Conservation (phyloP, 352 stramenopile species). For the Globisporangium spinosum region DNA sequence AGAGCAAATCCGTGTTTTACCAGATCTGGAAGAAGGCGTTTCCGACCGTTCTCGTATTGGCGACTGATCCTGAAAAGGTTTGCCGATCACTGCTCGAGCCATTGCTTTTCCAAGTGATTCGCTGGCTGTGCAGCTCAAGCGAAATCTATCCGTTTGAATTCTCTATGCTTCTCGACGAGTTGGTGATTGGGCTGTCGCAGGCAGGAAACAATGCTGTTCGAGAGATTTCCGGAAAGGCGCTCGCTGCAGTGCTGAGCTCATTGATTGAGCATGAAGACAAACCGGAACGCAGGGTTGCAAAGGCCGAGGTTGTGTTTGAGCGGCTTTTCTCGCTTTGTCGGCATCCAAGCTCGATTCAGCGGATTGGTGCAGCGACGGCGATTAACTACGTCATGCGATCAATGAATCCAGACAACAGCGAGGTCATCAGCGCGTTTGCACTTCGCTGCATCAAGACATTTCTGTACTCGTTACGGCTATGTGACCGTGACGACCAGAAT, state of each 20-base stretch:
- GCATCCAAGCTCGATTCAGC: slow-evolving; percentile 52
- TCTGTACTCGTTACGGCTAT: slow-evolving; percentile 57
- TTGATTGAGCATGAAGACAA: slow-evolving; percentile 33
- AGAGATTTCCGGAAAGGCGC: slow-evolving; percentile 56
- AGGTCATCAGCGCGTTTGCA: slow-evolving; percentile 50
- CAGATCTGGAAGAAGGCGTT: slow-evolving; percentile 53
- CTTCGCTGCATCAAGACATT: slow-evolving; percentile 68
- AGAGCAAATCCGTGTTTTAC: slow-evolving; percentile 62
- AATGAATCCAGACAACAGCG: slow-evolving; percentile 50
- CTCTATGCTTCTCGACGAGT: slow-evolving; percentile 49
- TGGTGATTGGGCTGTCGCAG: slow-evolving; percentile 53
- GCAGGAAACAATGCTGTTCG: slow-evolving; percentile 46
- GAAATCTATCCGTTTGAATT: slow-evolving; percentile 70
- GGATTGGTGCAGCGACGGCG: slow-evolving; percentile 57
- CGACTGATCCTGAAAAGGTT: slow-evolving; percentile 70
- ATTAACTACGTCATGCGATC: slow-evolving; percentile 71
- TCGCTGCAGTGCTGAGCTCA: slow-evolving; percentile 49
- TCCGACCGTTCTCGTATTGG: slow-evolving; percentile 46
- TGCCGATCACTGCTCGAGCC: slow-evolving; percentile 67
- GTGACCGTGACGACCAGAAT: slow-evolving; percentile 35
- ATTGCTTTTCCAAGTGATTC: slow-evolving; percentile 66
- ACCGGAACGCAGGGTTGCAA: slow-evolving; percentile 14
- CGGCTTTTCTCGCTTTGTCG: slow-evolving; percentile 69
- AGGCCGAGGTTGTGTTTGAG: slow-evolving; percentile 57
- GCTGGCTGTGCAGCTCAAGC: slow-evolving; percentile 57